Evolutionary conservation across 2,329 filamentous ascomycete species (phyloP), one percentile per base, ranked within the genome.

Genomic region (Fonsecaea multimorphosa): DNA sequence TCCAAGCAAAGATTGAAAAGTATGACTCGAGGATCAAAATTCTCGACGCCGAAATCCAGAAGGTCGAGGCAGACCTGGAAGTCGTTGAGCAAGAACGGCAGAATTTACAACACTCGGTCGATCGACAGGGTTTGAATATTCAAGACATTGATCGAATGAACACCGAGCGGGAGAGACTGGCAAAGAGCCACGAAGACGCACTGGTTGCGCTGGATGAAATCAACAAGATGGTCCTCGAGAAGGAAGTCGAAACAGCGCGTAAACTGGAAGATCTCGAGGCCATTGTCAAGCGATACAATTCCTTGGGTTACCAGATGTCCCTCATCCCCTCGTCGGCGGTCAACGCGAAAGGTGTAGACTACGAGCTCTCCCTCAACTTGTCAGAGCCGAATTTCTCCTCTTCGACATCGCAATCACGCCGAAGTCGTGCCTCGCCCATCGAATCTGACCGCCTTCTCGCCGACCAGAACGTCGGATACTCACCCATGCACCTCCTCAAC

Each of bases 141-240:
- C 91, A 95, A 80, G 95, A 99, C 85, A 98, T 99, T 75, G 95
- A 99, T 84, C 92, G 95, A 78, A 97, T 99, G 94, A 97, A 93
- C 72, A 89, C 91, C 38, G 95, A 99, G 77, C 89, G 93, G 60
- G 95, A 99, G 74, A 89, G 95, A 54, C 85, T 99, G n/a, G 92
- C 96, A 70, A 93, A 90, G 73, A 91, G 89, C 49, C 89, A 97
- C 52, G 92, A 97, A 72, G 86, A 89, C 1, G 91, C 92, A 0
- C 84, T 87, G 5, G 84, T 86, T 61, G 86, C 92, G 59, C 83
- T 97, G 0, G 93, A 97, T 64, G 95, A 98, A 68, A 86, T 90
- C 8, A 96, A 96, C 81, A 89, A 87, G 70, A 89, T 87, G 71
- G 90, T 95, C 1, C 85, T 89, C 19, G 93, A 97, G 71, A 95